Base-by-base conservation (phyloP, 768 basidiomycete species). In the Candolleomyces aberdarensis region DNA sequence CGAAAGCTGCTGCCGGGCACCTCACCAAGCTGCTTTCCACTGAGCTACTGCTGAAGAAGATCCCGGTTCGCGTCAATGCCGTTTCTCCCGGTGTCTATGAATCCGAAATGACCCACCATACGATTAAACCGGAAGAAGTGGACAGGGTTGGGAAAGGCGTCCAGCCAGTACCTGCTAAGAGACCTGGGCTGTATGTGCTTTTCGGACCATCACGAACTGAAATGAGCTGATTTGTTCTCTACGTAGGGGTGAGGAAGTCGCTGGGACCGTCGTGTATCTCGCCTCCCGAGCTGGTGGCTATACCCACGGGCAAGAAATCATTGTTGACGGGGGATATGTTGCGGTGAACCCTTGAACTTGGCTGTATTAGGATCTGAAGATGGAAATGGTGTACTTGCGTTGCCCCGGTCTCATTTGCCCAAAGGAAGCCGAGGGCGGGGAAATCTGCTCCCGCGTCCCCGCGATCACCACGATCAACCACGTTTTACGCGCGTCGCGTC, bases 1-100 rank as follows among this genome's bases (percentile, higher is more conserved):
- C 88, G 7, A 93, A 93, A 70, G 89, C 88, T 0, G 92, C 89
- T 3, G 85, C 84, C 5, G 81, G 87, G 13, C 90, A 92, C 64
- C 74, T 93, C n/a, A 89, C 89, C 10, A 86, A 79, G 72, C 82
- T 92, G 83, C 72, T 93, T 54, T 76, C 91, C 1, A 91, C 91
- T 1, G 91, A 92, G 66, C 79, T 91, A 56, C 87, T 86, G 3
- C 74, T 92, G 58, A 86, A 87, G 68, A 78, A 79, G 26, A 80
- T 89, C 10, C 82, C 83, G 9, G 83, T 92, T 31, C 88, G 89
- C 59, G 83, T 92, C 52, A 86, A 89, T 67, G 83, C 88, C 10
- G 81, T 91, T 55, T 86, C 91, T 14, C 91, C 91, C 3, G 91
- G 91, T 7, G 85, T 86, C 14, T 92, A 86, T 64, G 84, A 80